Conservation (phyloP, 768 basidiomycete genomes). For the Sarcodon sp. region DNA sequence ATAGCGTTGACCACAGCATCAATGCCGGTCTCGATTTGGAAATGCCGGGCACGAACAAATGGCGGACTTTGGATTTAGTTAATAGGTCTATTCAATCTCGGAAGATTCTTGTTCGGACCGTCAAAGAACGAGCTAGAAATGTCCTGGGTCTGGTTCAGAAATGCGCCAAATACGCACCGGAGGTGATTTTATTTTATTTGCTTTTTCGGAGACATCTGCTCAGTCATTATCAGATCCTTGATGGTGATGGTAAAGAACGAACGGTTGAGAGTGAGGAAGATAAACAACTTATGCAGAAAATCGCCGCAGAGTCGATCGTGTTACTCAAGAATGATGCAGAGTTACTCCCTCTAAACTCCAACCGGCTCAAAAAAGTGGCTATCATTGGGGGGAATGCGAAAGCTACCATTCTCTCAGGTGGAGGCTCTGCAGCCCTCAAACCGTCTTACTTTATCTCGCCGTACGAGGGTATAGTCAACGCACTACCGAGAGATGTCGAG, state of each 20-base stretch:
- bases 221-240: slow-evolving; percentile 33
- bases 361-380: slow-evolving; percentile 50
- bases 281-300: slow-evolving; percentile 45
- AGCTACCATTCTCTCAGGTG: slow-evolving; percentile 47
- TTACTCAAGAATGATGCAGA: slow-evolving; percentile 56
- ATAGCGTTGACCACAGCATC: slow-evolving; percentile 47
- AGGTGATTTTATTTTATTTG: slow-evolving; percentile 23
- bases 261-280: slow-evolving; percentile 51
- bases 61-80: slow-evolving; percentile 59
- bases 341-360: slow-evolving; percentile 37
- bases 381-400: slow-evolving; percentile 68
- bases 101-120: slow-evolving; percentile 50
- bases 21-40: slow-evolving; percentile 77
- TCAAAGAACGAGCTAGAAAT: slow-evolving; percentile 53
- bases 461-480: slow-evolving; percentile 60
- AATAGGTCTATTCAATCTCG: slow-evolving; percentile 42
- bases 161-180: slow-evolving; percentile 52
- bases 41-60: slow-evolving; percentile 69
- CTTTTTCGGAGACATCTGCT: background rate
- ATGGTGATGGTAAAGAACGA: slow-evolving; percentile 57
- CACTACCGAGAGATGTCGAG: slow-evolving; percentile 36
- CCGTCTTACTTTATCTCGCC: slow-evolving; percentile 69
- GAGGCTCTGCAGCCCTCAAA: slow-evolving; percentile 63
- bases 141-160: slow-evolving; percentile 62
- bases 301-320: slow-evolving; percentile 63